Base-by-base conservation (phyloP, 805 yeast genomes). In the Metschnikowia anglica region DNA sequence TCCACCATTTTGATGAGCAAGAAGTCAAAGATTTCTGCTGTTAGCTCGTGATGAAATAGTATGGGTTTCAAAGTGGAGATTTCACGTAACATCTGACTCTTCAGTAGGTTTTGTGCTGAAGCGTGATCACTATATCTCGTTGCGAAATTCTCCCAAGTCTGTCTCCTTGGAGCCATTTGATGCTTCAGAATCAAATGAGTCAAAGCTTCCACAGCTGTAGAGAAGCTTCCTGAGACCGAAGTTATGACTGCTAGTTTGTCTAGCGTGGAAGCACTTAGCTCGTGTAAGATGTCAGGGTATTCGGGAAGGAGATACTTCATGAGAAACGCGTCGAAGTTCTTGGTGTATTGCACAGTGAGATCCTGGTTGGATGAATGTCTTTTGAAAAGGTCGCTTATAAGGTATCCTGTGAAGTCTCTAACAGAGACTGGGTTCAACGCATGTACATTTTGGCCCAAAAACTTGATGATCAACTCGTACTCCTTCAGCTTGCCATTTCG, bases 61-160 rank as follows among this genome's bases (percentile, higher is more conserved):
- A 57, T 55, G 5, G 62, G 53, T 43, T 67, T 67, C 23, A 64
- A 48, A 17, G 39, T 35, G 7, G 56, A 20, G 24, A 66, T 53
- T 9, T 60, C 62, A 17, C 45, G 40, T n/a, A 59, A 43, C 8
- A 55, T 44, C 23, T 47, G 38, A 4, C 43, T 49, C 6, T 43
- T 44, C 8, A 48, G 29, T n/a, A 37, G 38, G 7, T 34, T 34
- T 11, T 33, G 39, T 15, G 17, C 24, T 3, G 18, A 13, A 3
- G 51, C 49, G 16, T 18, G 21, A 21, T 50, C 44, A 5, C 44
- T 47, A 39, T 51, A 60, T 6, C 47, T 39, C 2, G 47, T 37
- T 13, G 62, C 35, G 39, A 52, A 62, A 2, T 46, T 36, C 23
- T 57, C 49, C 36, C 62, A 39, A 3, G 64, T 57, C 10, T 45